A percentile compares a stretch with the other conserved stretches of the same genome.
Conservation (phyloP, 345 rosid genomes). For the Nasturtium officinale region DNA sequence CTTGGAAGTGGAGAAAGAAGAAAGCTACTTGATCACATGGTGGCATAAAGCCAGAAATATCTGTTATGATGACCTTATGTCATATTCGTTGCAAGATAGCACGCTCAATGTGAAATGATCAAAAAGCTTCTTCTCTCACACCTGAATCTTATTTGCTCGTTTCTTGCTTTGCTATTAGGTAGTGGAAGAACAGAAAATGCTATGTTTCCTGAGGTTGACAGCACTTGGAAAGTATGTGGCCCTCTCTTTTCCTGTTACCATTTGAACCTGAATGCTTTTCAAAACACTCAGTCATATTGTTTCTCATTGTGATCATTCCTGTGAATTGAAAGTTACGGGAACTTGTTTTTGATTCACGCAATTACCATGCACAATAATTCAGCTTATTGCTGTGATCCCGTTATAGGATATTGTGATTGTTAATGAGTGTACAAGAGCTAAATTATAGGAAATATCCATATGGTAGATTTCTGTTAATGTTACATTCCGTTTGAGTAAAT, state of each 20-base stretch:
- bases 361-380: conserved; percentile 10
- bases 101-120: conserved; percentile 39
- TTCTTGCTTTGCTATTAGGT: conserved; percentile 46
- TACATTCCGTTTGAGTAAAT: neutral
- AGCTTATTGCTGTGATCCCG: neutral
- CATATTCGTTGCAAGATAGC: conserved; percentile 30
- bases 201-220: conserved; percentile 97
- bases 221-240: conserved; percentile 85
- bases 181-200: conserved; percentile 59
- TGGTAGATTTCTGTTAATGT: neutral
- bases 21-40: conserved; percentile 36
- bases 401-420: conserved; percentile 9
- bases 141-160: conserved; percentile 19
- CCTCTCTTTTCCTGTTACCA: conserved; percentile 34
- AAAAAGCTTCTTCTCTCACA: conserved; percentile 26
- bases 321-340: conserved; percentile 2
- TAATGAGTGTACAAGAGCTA: conserved; percentile 2
- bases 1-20: conserved; percentile 16
- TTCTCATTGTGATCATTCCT: conserved; percentile 3
- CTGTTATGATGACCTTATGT: conserved; percentile 37
- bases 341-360: neutral
- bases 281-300: conserved; percentile 23
- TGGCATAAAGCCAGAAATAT: conserved; percentile 13
- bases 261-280: conserved; percentile 39
- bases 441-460: neutral